These are phyloP conservation scores for Phytophthora pinifolia DNA, from an alignment of 352 stramenopile genomes.

Conservation along the genomic window DNA sequence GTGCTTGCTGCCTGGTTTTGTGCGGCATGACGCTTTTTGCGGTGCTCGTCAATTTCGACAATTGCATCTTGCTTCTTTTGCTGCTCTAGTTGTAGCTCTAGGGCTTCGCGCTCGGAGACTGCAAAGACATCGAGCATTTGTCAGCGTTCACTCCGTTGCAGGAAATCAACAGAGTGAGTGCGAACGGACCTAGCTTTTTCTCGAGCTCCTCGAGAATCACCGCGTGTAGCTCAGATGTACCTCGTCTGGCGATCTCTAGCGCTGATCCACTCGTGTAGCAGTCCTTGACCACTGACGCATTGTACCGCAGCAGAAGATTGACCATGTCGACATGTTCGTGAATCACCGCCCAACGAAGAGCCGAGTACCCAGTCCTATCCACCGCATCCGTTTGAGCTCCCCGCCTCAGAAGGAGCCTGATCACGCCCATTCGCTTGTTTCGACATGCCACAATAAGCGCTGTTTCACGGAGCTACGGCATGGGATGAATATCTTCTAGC, in stretches of 20 bases:
- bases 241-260: slow-evolving; percentile 40
- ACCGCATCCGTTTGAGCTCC: slow-evolving; percentile 40
- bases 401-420: slow-evolving; percentile 46
- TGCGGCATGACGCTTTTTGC: slow-evolving; percentile 18
- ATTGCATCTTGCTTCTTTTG: slow-evolving; percentile 44
- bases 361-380: slow-evolving; percentile 48
- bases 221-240: slow-evolving; percentile 32
- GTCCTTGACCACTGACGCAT: slow-evolving; percentile 49
- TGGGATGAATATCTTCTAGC: background rate
- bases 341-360: slow-evolving; percentile 49
- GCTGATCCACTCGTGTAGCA: slow-evolving; percentile 50
- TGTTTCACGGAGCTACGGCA: slow-evolving; percentile 48
- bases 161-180: background rate
- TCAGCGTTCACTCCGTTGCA: background rate
- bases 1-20: background rate
- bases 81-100: slow-evolving; percentile 32
- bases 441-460: slow-evolving; percentile 52
- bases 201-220: slow-evolving; percentile 46
- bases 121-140: slow-evolving; percentile 1
- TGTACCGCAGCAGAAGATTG: slow-evolving; percentile 37
- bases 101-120: slow-evolving; percentile 41
- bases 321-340: slow-evolving; percentile 41
- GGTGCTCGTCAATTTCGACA: slow-evolving; percentile 29
- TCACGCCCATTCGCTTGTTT: slow-evolving; percentile 38
- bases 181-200: slow-evolving; percentile 38